Evolutionary conservation across 305 asterid genomes (phyloP), one percentile per base, ranked within the genome.

Genomic region (Ajuga reptans): DNA sequence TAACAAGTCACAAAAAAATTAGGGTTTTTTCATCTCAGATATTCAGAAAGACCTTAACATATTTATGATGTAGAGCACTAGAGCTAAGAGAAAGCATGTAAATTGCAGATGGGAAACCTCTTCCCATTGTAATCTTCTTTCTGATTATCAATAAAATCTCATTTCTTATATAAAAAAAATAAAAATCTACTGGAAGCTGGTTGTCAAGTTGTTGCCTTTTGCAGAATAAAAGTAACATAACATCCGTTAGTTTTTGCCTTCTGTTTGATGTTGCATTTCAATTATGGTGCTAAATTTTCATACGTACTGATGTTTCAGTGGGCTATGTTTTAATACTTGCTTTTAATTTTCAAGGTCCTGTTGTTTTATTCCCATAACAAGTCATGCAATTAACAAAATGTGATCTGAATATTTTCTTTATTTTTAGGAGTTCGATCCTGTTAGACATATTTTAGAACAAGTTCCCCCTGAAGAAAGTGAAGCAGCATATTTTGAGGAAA

Each of bases 371-470:
- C 55, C 54, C 46, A 55, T 17, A 64, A 9, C 53, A 45, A 64
- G 53, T 11, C 68, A 68, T 66, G 66, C 72, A 59, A 49, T 77
- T 74, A 64, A 81, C 82, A 78, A 65, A 53, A 59, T 41, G 69
- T 80, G 56, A 67, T 77, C 54, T 52, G 75, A 43, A 66, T 83
- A 39, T 77, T 27, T 18, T 17, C 52, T 51, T 53, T 74, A 21
- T 2, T 39, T 75, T 68, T 72, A 91, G 98, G 96, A 83, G 62
- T 94, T 94, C 75, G 99, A 94, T 81, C 96, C 98, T 29, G 86
- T 94, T 27, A 80, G 92, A 61, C 86, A 85, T 71, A 84, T 85
- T 77, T 71, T 94, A 73, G 88, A 89, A 82, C 84, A 81, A 74
- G 78, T 85, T 65, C 95, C 96, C 16, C 64, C 85, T 46, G 98